A percentile compares a stretch with the other conserved stretches of the same genome.
Conservation (phyloP, 345 rosid genomes). For the Linum usitatissimum region DNA sequence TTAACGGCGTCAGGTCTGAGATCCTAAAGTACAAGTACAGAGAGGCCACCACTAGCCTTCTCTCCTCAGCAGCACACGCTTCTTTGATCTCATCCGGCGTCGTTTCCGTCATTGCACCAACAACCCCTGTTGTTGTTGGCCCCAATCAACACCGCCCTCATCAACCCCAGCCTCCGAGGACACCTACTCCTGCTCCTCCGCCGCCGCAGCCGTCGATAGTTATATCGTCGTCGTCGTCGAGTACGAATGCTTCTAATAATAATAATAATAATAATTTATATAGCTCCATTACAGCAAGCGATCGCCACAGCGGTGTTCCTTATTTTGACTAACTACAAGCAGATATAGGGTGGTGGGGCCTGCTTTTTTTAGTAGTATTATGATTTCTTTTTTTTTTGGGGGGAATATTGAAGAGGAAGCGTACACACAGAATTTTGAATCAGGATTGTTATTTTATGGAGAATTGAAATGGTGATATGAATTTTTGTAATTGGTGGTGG, state of each 20-base stretch:
- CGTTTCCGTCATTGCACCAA: constrained; percentile 45
- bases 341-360: too few relatives aligned
- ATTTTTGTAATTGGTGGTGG: too few relatives aligned
- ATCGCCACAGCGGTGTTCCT: background rate
- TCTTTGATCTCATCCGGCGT: constrained; percentile 43
- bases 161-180: constrained; percentile 25
- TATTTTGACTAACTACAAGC: background rate
- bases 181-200: constrained; percentile 23
- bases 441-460: too few relatives aligned
- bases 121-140: constrained; percentile 19
- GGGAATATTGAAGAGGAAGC: too few relatives aligned
- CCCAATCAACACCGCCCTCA: constrained; percentile 20
- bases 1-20: constrained; percentile 64
- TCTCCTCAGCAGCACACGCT: constrained; percentile 42
- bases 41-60: constrained; percentile 33
- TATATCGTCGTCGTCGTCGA: constrained; percentile 9
- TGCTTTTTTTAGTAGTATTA: constrained; percentile 13
- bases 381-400: too few relatives aligned
- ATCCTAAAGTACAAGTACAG: constrained; percentile 69
- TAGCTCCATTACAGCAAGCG: constrained; percentile 43
- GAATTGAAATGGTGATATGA: too few relatives aligned
- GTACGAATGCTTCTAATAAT: constrained; percentile 37
- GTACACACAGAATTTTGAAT: too few relatives aligned
- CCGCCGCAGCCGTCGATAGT: constrained; percentile 2
- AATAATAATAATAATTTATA: constrained; percentile 18